Evolutionary conservation across 1,139 yeast species (phyloP), one percentile per base, ranked within the genome.

Genomic region (Taphrina pruni): DNA sequence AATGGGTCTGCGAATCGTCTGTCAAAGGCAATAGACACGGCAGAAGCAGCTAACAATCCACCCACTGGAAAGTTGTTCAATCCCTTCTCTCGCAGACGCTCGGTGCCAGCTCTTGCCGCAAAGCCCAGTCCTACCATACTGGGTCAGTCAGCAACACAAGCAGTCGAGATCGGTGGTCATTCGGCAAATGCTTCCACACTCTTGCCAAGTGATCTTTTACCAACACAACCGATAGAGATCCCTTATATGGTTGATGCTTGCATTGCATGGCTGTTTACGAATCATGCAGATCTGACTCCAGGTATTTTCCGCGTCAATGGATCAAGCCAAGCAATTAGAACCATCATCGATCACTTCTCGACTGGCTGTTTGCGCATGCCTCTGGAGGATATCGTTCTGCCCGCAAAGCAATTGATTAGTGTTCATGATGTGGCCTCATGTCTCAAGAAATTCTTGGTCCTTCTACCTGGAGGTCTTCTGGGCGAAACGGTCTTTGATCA

Each of bases 241-340:
- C 60, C 61, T 12, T 64, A 54, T 38, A 45, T 64, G 11, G 61
- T 64, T n/a, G 67, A 64, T 38, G 55, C 61, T 5, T 64, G 67
- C 21, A 32, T 64, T 11, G 17, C 48, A 9, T 64, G 60, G 61
- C 48, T 64, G 38, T 9, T 64, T 14, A 45, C 55, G 48, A 46
- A 64, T 17, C 54, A 55, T 38, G 67, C 67, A 2, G 5, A 54
- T 20, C n/a, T 38, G 21, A 62, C 55, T 20, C 70, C 70, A 1
- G 70, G 70, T 8, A 56, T 68, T n/a, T 68, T 68, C 26, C 62
- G 70, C 41, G 57, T 68, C 45, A 68, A 61, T 55, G 70, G 70
- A 7, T 68, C 70, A 14, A 58, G 48, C 41, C 64, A 57, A 17
- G 64, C 64, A 14, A 51, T 61, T 32, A 54, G 52, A 38, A 43